Evolutionary conservation across 169 alveolate genomes (phyloP).

Genomic region (Eimeria maxima): DNA sequence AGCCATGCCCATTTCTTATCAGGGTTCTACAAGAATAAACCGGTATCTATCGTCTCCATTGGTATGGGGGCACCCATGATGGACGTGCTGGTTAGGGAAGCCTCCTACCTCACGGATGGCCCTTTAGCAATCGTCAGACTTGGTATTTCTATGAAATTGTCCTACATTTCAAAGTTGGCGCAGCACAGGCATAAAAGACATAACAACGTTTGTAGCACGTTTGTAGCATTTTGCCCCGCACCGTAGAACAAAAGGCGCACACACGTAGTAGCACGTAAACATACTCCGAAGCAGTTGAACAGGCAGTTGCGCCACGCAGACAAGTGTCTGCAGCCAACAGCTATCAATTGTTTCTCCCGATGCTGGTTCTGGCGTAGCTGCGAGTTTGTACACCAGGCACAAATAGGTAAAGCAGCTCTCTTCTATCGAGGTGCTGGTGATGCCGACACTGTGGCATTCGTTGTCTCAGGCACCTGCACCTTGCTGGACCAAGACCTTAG

Average conservation of each 20-base stretch:
- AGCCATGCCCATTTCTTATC: not conserved
- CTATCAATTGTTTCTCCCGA: not conserved
- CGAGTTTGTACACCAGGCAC: not conserved
- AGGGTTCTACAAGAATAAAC: slow-evolving; percentile 82
- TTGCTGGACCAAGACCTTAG: slow-evolving; percentile 77
- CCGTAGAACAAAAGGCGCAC: not conserved
- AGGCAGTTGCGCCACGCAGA: not conserved
- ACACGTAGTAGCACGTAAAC: not conserved
- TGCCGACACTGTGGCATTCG: not conserved
- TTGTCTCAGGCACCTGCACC: slow-evolving; percentile 81
- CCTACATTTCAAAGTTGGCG: not conserved
- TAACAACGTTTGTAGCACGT: not conserved
- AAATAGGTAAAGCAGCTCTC: not conserved
- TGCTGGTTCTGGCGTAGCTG: not conserved
- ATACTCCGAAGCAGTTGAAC: not conserved
- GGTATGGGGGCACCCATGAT: slow-evolving; percentile 87
- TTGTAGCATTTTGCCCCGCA: not conserved
- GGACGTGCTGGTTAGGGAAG: slow-evolving; percentile 86
- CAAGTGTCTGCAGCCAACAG: not conserved
- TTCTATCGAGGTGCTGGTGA: not conserved
- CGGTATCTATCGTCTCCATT: slow-evolving; percentile 83
- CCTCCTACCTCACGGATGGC: slow-evolving; percentile 77
- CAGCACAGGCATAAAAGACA: not conserved
- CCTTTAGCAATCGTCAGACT: slow-evolving; percentile 86
- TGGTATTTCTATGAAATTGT: slow-evolving; percentile 40